Percentiles rank a stretch among this genome's conserved stretches.
phyloP scores from a whole-genome alignment of 2,329 filamentous ascomycete species.

The Coleophoma eucalyptorum region DNA sequence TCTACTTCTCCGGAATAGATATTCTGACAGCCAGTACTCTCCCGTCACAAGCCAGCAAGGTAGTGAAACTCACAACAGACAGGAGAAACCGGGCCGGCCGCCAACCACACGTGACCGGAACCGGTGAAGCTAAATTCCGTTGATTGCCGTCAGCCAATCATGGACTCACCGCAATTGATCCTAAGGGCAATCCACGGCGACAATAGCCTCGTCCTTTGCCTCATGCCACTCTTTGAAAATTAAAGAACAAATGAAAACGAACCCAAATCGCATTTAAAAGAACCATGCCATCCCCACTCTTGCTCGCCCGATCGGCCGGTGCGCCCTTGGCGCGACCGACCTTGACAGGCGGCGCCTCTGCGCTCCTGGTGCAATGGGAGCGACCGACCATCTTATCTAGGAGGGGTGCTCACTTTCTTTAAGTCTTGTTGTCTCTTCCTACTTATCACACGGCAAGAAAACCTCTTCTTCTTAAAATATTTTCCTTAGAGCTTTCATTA shows the following conservation, averaged over 20 bases:
- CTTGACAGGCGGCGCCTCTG: background rate
- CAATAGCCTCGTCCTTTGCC: background rate
- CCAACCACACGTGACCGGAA: too few relatives aligned
- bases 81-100: too few relatives aligned
- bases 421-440: too few relatives aligned
- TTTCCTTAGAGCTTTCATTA: background rate
- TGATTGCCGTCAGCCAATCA: too few relatives aligned
- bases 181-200: background rate
- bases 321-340: background rate
- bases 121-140: too few relatives aligned
- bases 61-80: too few relatives aligned
- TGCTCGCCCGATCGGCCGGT: background rate
- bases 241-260: background rate
- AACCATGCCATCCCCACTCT: background rate
- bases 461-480: background rate
- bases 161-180: too few relatives aligned
- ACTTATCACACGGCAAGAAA: too few relatives aligned
- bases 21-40: too few relatives aligned
- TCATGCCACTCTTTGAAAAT: background rate
- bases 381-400: background rate
- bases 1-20: too few relatives aligned
- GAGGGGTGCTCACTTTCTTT: background rate
- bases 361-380: background rate
- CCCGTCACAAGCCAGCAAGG: too few relatives aligned
- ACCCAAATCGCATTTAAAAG: background rate